Base-by-base conservation (phyloP, 148 eudicot genomes). In the Vaccinium corymbosum region DNA sequence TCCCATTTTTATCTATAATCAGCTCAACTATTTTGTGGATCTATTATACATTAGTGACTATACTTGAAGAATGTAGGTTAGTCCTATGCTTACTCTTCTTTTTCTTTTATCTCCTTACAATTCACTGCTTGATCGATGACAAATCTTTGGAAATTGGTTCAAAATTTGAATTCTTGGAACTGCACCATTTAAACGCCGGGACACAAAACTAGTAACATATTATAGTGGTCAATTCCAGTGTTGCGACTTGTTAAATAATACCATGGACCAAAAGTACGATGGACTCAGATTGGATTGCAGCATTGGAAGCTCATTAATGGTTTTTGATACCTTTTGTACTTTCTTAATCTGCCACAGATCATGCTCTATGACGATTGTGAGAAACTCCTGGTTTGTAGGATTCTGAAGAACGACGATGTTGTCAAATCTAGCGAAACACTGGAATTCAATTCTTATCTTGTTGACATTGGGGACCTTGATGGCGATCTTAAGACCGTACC, bases 291-390 rank as follows among this genome's bases (percentile, higher is more conserved):
- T 76, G 56, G 35, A 49, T 70, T 51, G 57, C 51, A 82, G 79
- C 74, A 48, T 16, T 77, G 80, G 35, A 50, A 27, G 25, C 12
- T 62, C 19, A 80, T 38, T 57, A 15, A 59, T 25, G 56, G n/a
- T 77, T 77, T 32, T 64, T 29, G 8, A 9, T 55, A 22, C 15
- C 53, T 42, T n/a, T 42, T 27, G 32, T 76, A 13, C 70, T 32
- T 66, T 19, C 61, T 80, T 85, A 64, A 81, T 64, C 13, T 82
- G 71, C 38, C 1, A 22, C 89, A 97, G 98, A 90, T 91, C 35
- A 80, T 85, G 90, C 88, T 97, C 48, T 93, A 89, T 84, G 98
- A 97, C 87, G 95, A 92, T 27, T 75, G 83, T 80, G 93, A 92
- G 83, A 90, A 92, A 85, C 84, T 91, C 56, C 79, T 93, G 81